These are phyloP conservation scores for Remersonia thermophila DNA, from an alignment of 2,329 filamentous ascomycete genomes.

Conservation along the genomic window DNA sequence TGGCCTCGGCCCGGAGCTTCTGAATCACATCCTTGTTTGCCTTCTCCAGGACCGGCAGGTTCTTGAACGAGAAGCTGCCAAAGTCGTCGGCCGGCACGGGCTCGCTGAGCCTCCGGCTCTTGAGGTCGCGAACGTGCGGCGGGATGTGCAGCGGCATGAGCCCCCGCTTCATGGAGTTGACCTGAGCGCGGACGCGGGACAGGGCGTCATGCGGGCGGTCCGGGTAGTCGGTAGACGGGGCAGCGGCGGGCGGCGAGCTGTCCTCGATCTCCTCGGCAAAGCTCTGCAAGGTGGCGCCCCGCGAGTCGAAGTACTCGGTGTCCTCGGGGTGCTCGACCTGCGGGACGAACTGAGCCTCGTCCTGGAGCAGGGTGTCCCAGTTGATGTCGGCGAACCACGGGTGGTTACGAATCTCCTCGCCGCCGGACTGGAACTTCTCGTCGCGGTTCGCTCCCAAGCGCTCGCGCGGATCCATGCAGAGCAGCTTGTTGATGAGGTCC, in stretches of 20 bases:
- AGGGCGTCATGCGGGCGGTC: conserved; percentile 92
- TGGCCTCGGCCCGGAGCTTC: conserved; percentile 81
- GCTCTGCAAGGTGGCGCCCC: conserved; percentile 81
- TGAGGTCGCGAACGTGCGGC: conserved; percentile 84
- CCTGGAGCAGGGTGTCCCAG: conserved; percentile 85
- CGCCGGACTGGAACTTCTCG: conserved; percentile 71
- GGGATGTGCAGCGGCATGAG: conserved; percentile 94
- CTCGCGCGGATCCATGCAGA: conserved; percentile 71
- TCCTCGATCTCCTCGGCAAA: conserved; percentile 95
- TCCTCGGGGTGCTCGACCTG: conserved; percentile 89
- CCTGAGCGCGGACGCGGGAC: conserved; percentile 76
- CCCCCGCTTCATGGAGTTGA: conserved; percentile 77
- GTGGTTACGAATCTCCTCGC: conserved; percentile 81
- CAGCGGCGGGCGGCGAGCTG: conserved; percentile 58
- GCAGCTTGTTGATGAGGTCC: conserved; percentile 83
- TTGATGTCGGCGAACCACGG: conserved; percentile 79
- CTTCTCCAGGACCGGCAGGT: conserved; percentile 88
- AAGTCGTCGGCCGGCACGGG: conserved; percentile 85
- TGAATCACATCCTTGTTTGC: conserved; percentile 98
- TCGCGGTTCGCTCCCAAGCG: conserved; percentile 76
- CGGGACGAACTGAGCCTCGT: conserved; percentile 91
- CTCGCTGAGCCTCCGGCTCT: conserved; percentile 80
- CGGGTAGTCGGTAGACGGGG: conserved; percentile 62
- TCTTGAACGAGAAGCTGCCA: conserved; percentile 94
- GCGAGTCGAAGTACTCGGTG: conserved; percentile 91